A percentile compares a stretch with the other conserved stretches of the same genome.
These are phyloP conservation scores for Calvatia gigantea DNA, from an alignment of 768 basidiomycete species.

Conservation along the genomic window DNA sequence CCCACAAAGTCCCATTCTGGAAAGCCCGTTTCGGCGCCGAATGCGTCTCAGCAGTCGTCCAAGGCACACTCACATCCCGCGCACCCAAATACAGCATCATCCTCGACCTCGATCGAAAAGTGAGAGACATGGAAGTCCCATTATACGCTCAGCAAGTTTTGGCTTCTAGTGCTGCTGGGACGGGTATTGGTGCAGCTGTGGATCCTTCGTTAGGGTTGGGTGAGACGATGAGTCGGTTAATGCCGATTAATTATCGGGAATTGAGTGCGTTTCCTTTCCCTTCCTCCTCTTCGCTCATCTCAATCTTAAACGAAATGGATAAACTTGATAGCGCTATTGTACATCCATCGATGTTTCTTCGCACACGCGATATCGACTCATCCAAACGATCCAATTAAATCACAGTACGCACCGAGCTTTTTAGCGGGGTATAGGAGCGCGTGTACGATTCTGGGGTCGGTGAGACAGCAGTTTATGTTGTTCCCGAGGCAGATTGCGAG, in stretches of 20 bases:
- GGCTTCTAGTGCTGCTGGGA: not conserved
- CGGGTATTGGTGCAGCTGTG: slow-evolving; percentile 28
- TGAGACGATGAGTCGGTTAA: slow-evolving; percentile 69
- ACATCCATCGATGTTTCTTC: slow-evolving; percentile 75
- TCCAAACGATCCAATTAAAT: slow-evolving; percentile 65
- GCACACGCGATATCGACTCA: slow-evolving; percentile 66
- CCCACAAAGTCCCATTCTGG: slow-evolving; percentile 58
- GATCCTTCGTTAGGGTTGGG: slow-evolving; percentile 51
- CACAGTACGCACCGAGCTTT: slow-evolving; percentile 63
- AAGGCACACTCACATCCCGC: slow-evolving; percentile 62
- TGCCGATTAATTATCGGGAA: slow-evolving; percentile 72
- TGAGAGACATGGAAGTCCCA: slow-evolving; percentile 67
- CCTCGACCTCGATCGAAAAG: slow-evolving; percentile 62
- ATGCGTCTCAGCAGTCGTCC: slow-evolving; percentile 65
- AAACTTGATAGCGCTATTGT: slow-evolving; percentile 51
- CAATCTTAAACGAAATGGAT: not conserved
- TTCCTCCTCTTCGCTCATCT: not conserved
- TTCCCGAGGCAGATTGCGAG: slow-evolving; percentile 59
- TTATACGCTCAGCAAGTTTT: slow-evolving; percentile 46
- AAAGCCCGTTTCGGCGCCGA: slow-evolving; percentile 67
- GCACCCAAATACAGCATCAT: slow-evolving; percentile 61
- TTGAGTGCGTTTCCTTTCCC: slow-evolving; percentile 47
- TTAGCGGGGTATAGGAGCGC: slow-evolving; percentile 66
- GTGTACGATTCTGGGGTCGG: slow-evolving; percentile 49
- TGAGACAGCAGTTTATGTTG: slow-evolving; percentile 44